phyloP scores from a whole-genome alignment of 768 basidiomycete genomes.

The Porphyrellus cyaneotinctus region DNA sequence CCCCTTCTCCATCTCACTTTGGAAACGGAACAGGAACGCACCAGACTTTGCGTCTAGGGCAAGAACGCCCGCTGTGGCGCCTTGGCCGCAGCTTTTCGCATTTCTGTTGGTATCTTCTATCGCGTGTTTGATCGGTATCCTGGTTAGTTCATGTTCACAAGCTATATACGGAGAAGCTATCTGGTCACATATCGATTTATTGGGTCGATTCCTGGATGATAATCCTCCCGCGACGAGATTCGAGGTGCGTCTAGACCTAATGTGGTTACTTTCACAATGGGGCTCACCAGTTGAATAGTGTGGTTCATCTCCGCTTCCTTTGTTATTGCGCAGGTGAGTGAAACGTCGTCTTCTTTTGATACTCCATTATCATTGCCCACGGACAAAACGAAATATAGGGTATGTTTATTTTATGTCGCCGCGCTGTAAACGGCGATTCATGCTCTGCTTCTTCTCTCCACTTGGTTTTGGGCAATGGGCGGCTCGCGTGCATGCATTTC shows the following conservation, averaged over 20 bases:
- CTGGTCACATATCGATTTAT: slow-evolving; percentile 74
- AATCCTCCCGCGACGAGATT: slow-evolving; percentile 62
- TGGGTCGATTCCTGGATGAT: slow-evolving; percentile 65
- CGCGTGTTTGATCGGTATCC: slow-evolving; percentile 76
- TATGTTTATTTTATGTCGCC: slow-evolving; percentile 13
- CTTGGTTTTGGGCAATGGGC: slow-evolving; percentile 6
- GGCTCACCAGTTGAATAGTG: slow-evolving; percentile 36
- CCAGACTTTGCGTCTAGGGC: slow-evolving; percentile 73
- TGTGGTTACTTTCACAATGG: not conserved
- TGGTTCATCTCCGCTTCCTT: slow-evolving; percentile 80
- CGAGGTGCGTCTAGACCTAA: slow-evolving; percentile 37
- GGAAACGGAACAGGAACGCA: slow-evolving; percentile 47
- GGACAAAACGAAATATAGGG: slow-evolving; percentile 17
- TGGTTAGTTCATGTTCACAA: slow-evolving; percentile 73
- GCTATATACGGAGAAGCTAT: slow-evolving; percentile 74
- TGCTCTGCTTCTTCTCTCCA: not conserved
- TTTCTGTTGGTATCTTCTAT: slow-evolving; percentile 71
- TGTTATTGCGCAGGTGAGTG: slow-evolving; percentile 65
- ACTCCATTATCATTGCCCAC: slow-evolving; percentile 8
- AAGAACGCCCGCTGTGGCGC: slow-evolving; percentile 50
- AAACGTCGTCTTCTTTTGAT: not conserved
- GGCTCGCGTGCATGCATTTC: slow-evolving; percentile 1
- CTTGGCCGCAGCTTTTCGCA: slow-evolving; percentile 64
- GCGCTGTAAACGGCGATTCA: slow-evolving; percentile 17
- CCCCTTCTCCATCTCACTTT: slow-evolving; percentile 13